Base-by-base conservation (phyloP, 192 early-diverging fungal genomes). In the Nowakowskiella sp. region DNA sequence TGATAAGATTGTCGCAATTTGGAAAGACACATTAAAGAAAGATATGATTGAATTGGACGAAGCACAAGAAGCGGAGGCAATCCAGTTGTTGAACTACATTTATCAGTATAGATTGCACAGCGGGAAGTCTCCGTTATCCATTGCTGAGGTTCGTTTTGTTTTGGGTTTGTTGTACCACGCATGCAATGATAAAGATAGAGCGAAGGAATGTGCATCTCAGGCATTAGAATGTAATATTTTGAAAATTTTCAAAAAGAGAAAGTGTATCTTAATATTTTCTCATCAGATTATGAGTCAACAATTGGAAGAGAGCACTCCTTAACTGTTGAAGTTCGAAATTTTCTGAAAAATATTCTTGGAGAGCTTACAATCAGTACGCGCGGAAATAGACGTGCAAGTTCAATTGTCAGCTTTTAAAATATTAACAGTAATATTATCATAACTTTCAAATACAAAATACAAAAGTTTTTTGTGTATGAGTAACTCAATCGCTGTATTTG, bases 51-150 rank as follows among this genome's bases (percentile, higher is more conserved):
- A 30, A 13, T 22, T 49, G 63, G 67, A 70, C 42, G 60, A 51
- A 33, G 74, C 74, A 1, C 74, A 76, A 49, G 52, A 61, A 53
- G 74, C 74, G 9, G 74, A 76, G 51, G 74, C 72, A 2, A 44
- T 65, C 23, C 74, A 76, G 44, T 73, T 73, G 44, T 58, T 74
- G 7, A 70, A 56, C n/a, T 43, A 47, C 16, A 70, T 73, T 19
- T 44, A 52, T 27, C 49, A 42, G 16, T 72, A 47, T 49, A 26
- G 70, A 36, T 55, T 46, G 3, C 55, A 27, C 52, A 24, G 36
- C 21, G 23, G 44, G 39, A 33, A 42, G 7, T 58, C 61, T 9
- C 25, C 28, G 1, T 61, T 32, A 1, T 39, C 30, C 1, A 50
- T 47, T 0, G 51, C 66, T 2, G 64, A 57, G 13, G 64, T 50